Conservation (phyloP, 228 moss, liverwort and hornwort genomes). For the Sphagnum fallax region DNA sequence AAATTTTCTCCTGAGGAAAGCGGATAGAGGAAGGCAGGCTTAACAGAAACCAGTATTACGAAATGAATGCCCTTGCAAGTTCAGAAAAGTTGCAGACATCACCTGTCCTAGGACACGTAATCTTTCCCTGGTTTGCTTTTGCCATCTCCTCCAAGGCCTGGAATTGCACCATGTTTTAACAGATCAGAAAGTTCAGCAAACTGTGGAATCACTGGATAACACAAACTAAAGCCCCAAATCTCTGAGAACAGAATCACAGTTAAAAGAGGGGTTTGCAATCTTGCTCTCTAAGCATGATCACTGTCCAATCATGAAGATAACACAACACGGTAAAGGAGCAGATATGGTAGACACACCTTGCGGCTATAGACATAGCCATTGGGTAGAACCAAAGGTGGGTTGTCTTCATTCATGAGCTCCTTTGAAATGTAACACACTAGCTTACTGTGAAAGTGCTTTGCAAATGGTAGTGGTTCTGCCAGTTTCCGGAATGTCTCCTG, state of each 20-base stretch:
- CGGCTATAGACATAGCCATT: constrained; percentile 98
- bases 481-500: constrained; percentile 83
- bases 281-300: too few species aligned
- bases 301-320: too few species aligned
- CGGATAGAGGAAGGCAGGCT: not conserved
- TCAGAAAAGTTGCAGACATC: constrained; percentile 60
- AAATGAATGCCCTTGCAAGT: constrained; percentile 92
- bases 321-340: not conserved
- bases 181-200: not conserved
- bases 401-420: constrained; percentile 99
- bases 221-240: not conserved
- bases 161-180: not conserved
- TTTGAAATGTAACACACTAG: constrained; percentile 93
- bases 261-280: not conserved
- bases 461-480: constrained; percentile 91
- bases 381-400: constrained; percentile 93
- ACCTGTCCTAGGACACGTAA: constrained; percentile 87
- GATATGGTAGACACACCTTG: constrained; percentile 39
- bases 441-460: constrained; percentile 95
- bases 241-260: not conserved
- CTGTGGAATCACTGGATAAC: not conserved
- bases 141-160: constrained; percentile 99
- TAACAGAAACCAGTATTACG: constrained; percentile 17
- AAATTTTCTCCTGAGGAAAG: too few species aligned
- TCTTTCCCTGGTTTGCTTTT: constrained; percentile 69